phyloP scores from a whole-genome alignment of 805 yeast species.

The Starmerella geochares region DNA sequence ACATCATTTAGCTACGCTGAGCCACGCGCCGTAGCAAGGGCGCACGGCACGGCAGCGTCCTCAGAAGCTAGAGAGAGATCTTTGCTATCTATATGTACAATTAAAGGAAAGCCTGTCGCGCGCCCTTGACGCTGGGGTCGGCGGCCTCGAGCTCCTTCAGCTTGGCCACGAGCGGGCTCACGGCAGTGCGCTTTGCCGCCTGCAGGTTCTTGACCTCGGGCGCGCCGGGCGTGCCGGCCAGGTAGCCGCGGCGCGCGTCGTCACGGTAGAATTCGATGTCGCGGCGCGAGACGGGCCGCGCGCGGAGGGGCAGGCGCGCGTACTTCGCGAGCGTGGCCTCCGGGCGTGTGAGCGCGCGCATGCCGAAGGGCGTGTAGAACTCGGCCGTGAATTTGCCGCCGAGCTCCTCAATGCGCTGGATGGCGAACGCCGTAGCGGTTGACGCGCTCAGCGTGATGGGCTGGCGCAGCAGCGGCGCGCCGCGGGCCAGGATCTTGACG shows the following conservation, averaged over 20 bases:
- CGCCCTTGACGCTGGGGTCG: constrained; percentile 19
- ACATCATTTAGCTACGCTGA: neutral
- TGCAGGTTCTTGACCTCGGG: constrained; percentile 26
- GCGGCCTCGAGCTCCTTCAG: constrained; percentile 19
- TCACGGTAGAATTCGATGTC: constrained; percentile 70
- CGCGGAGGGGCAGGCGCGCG: constrained; percentile 72
- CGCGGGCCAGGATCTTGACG: constrained; percentile 67
- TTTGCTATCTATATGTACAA: too few species aligned
- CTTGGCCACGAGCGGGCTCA: constrained; percentile 24
- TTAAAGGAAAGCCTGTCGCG: constrained; percentile 17
- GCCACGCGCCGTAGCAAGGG: too few species aligned
- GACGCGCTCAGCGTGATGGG: constrained; percentile 74
- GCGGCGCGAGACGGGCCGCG: constrained; percentile 76
- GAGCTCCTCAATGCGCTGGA: constrained; percentile 54
- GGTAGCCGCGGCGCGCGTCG: constrained; percentile 64
- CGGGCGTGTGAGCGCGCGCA: constrained; percentile 69
- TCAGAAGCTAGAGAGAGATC: too few species aligned
- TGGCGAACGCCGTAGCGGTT: constrained; percentile 66
- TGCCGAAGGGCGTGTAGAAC: constrained; percentile 56
- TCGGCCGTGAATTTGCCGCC: constrained; percentile 69
- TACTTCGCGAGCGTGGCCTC: constrained; percentile 53
- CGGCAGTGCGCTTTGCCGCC: constrained; percentile 12
- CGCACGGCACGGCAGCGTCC: too few species aligned
- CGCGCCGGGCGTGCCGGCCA: constrained; percentile 54
- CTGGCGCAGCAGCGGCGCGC: constrained; percentile 37